These are phyloP conservation scores for Aspergillus haitiensis DNA, from an alignment of 495 filamentous ascomycete species.

Conservation along the genomic window DNA sequence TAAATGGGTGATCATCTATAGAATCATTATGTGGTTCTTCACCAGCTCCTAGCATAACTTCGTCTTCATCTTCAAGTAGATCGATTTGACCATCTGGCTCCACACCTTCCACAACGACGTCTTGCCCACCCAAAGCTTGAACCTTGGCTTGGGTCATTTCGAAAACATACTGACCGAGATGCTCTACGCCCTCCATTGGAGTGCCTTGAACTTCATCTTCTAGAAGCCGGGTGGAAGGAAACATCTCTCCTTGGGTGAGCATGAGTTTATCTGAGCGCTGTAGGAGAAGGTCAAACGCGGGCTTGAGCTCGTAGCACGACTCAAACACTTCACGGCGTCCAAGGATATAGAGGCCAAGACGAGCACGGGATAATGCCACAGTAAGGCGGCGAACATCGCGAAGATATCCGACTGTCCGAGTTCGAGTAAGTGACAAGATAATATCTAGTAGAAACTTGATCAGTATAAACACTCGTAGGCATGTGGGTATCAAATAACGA, in stretches of 20 bases:
- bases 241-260: slow-evolving; percentile 84
- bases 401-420: slow-evolving; percentile 86
- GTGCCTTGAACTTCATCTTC: slow-evolving; percentile 58
- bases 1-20: slow-evolving; percentile 38
- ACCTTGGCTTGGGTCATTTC: slow-evolving; percentile 93
- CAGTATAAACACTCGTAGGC: slow-evolving; percentile 19
- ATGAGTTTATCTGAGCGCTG: slow-evolving; percentile 72
- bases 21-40: slow-evolving; percentile 37
- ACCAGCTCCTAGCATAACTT: slow-evolving; percentile 39
- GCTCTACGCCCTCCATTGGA: slow-evolving; percentile 87
- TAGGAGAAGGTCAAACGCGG: slow-evolving; percentile 77
- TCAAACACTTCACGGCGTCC: slow-evolving; percentile 89
- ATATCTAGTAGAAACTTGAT: slow-evolving; percentile 60
- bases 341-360: slow-evolving; percentile 89
- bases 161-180: slow-evolving; percentile 94
- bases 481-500: neutral
- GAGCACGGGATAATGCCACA: slow-evolving; percentile 91
- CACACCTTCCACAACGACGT: slow-evolving; percentile 34
- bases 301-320: slow-evolving; percentile 79
- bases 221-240: slow-evolving; percentile 63
- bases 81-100: slow-evolving; percentile 47
- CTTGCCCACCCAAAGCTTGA: slow-evolving; percentile 54
- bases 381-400: slow-evolving; percentile 92
- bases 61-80: slow-evolving; percentile 46
- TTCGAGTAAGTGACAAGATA: slow-evolving; percentile 87